Conservation (phyloP, 2,329 filamentous ascomycete genomes). For the Aspergillus ruber region DNA sequence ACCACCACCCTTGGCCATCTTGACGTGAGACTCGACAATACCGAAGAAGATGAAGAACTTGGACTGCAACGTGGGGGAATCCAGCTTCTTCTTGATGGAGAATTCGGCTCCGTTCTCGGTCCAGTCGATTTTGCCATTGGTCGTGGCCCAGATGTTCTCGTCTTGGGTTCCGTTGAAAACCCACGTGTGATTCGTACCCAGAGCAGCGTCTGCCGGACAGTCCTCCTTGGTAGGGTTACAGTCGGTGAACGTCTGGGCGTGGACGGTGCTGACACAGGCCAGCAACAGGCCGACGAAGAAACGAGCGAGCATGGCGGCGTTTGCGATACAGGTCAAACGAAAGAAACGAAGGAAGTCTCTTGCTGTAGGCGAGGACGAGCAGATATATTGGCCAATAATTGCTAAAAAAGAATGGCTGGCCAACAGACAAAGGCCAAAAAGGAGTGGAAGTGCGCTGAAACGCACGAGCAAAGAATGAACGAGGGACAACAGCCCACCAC, state of each 20-base stretch:
- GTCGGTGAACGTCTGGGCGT: constrained; percentile 66
- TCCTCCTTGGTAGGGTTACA: constrained; percentile 70
- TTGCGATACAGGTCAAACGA: not conserved
- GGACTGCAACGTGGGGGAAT: constrained; percentile 72
- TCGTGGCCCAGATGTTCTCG: constrained; percentile 60
- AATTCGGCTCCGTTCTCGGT: constrained; percentile 61
- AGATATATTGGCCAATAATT: not conserved
- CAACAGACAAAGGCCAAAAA: constrained; percentile 7
- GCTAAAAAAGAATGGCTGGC: not conserved
- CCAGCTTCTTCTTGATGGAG: constrained; percentile 61
- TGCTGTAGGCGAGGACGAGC: not conserved
- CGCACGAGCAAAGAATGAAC: constrained; percentile 20
- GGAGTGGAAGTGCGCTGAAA: constrained; percentile 23
- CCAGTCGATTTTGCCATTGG: constrained; percentile 60
- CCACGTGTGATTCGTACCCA: constrained; percentile 57
- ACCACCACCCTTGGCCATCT: constrained; percentile 66
- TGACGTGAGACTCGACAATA: constrained; percentile 69
- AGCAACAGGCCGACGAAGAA: constrained; percentile 21
- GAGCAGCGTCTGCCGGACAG: constrained; percentile 65
- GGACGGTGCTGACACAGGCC: constrained; percentile 22
- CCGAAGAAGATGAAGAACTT: constrained; percentile 85
- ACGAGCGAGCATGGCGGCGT: constrained; percentile 20
- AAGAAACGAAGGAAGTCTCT: not conserved
- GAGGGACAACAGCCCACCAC: constrained; percentile 12
- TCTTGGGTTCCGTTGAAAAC: constrained; percentile 58